phyloP scores from a whole-genome alignment of 768 basidiomycete species.

The Leucocoprinus sp. region DNA sequence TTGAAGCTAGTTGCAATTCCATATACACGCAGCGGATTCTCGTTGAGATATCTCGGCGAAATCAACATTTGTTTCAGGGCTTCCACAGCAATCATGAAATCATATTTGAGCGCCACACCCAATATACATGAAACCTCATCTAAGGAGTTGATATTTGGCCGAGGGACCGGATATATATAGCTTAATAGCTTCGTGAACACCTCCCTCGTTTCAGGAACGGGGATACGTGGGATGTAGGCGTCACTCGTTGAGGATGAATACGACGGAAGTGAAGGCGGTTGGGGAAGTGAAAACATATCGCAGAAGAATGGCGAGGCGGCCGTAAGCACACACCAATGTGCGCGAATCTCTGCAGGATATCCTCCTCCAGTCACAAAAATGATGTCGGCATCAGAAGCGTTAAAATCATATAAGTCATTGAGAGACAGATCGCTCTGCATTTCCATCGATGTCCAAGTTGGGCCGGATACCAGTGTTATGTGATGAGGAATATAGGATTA shows the following conservation, averaged over 20 bases:
- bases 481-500: neutral
- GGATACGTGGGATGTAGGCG: conserved; percentile 38
- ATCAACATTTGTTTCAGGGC: conserved; percentile 44
- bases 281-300: conserved; percentile 65
- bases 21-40: conserved; percentile 58
- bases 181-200: conserved; percentile 45
- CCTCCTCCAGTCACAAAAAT: conserved; percentile 35
- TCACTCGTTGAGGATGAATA: conserved; percentile 24
- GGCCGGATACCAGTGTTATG: no score
- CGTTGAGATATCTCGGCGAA: conserved; percentile 38
- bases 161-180: conserved; percentile 53
- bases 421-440: neutral
- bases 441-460: no score
- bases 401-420: conserved; percentile 9
- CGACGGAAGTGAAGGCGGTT: conserved; percentile 25
- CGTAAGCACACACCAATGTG: conserved; percentile 55
- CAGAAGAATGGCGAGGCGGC: conserved; percentile 61
- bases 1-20: conserved; percentile 63
- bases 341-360: conserved; percentile 41
- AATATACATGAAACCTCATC: conserved; percentile 46
- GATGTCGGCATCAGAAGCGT: conserved; percentile 41
- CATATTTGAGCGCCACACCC: conserved; percentile 55
- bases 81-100: conserved; percentile 38
- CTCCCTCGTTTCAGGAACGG: conserved; percentile 42
- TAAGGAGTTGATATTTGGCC: conserved; percentile 42